Evolutionary conservation across 352 stramenopile species (phyloP), one percentile per base, ranked within the genome.

Genomic region (Thalassiosira mediterranea): DNA sequence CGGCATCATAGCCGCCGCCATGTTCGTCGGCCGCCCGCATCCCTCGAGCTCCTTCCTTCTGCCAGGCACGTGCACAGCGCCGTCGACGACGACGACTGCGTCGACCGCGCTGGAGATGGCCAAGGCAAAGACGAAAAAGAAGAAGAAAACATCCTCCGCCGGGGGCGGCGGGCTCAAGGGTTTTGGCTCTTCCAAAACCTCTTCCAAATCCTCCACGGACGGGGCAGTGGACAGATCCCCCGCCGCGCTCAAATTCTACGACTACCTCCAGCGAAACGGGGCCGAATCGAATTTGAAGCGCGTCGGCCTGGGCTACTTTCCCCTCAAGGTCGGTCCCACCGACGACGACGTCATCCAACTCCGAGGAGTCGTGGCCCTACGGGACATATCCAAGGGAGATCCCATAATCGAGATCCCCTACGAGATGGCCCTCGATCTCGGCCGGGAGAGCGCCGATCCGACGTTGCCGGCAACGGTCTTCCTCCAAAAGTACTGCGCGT

Each of bases 371-470:
- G 69, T 91, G 1, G 85, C 85, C 4, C 47, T 88, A 37, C 63
- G 79, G 44, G 59, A 86, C 26, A 83, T 93, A 23, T 76, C 76
- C 46, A 89, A 90, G 60, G 87, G 87, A 10, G 76, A 91, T 47
- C 49, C 61, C 28, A 90, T 93, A n/a, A 87, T 93, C 57, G 66
- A 83, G 42, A 83, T 93, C 40, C 87, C 87, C 0, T 90, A 89
- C 38, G 79, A 90, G 56, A 60, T 87, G 58, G 77, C 83, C 1
- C 44, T 91, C 8, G 84, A 93, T 74, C 59, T 93, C 5, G 87
- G 87, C 0, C 79, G 73, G 40, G 77, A 91, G 65, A 77, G 48
- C 47, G 53, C 56, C 19, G 85, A 91, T 79, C 84, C 84, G 13
- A 89, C 81, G 11, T 13, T 87, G 13, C 81, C 84, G 13, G 84